phyloP scores from a whole-genome alignment of 139 green algal species.

The Picochlorum sp. region DNA sequence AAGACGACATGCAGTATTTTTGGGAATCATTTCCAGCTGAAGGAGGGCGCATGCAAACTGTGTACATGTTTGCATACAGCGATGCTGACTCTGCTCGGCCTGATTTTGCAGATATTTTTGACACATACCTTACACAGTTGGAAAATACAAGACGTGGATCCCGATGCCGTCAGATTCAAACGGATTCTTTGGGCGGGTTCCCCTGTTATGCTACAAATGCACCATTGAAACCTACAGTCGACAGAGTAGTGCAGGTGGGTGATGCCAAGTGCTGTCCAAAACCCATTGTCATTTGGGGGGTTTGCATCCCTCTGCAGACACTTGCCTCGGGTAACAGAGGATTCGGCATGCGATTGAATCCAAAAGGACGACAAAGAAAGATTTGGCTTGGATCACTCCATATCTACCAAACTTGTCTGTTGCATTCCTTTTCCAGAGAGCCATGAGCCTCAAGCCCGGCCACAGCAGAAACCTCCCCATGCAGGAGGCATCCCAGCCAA shows the following conservation, averaged over 20 bases:
- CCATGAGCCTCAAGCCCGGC: slow-evolving; percentile 52
- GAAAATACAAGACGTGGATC: slow-evolving; percentile 53
- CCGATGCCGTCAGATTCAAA: slow-evolving; percentile 46
- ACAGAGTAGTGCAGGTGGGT: slow-evolving; percentile 53
- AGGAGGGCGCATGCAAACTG: slow-evolving; percentile 71
- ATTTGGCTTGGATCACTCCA: slow-evolving; percentile 44
- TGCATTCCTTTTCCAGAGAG: slow-evolving; percentile 65
- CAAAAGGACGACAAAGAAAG: slow-evolving; percentile 17
- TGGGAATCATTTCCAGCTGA: slow-evolving; percentile 84
- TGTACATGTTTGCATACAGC: slow-evolving; percentile 93
- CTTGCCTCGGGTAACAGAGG: slow-evolving; percentile 41
- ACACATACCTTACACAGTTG: slow-evolving; percentile 70
- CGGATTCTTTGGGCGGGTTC: slow-evolving; percentile 65
- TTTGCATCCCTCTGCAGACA: slow-evolving; percentile 52
- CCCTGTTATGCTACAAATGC: slow-evolving; percentile 43
- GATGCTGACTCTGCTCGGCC: slow-evolving; percentile 57
- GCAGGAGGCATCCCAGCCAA: slow-evolving; percentile 26
- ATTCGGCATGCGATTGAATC: slow-evolving; percentile 34
- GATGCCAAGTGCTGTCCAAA: slow-evolving; percentile 10
- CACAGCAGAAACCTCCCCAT: slow-evolving; percentile 16
- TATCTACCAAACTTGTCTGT: slow-evolving; percentile 62
- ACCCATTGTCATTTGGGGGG: slow-evolving; percentile 59
- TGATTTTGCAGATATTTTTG: slow-evolving; percentile 55
- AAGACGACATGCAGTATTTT: slow-evolving; percentile 64
- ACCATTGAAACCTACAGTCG: slow-evolving; percentile 47